These are phyloP conservation scores for Balansia obtecta DNA, from an alignment of 2,329 filamentous ascomycete genomes.

Conservation along the genomic window DNA sequence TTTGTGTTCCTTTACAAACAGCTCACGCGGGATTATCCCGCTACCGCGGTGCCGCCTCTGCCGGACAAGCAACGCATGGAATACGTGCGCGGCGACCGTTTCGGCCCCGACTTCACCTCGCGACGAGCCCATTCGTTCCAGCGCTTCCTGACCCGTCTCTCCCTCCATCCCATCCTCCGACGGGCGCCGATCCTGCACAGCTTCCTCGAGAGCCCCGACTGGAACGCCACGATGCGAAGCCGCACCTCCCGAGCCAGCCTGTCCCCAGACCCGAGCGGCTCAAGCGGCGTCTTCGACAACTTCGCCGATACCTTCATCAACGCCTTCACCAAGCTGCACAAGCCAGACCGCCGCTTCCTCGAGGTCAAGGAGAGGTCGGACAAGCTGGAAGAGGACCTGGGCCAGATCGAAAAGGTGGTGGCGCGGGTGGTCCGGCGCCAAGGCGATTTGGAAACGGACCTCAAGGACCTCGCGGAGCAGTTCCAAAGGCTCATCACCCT, in stretches of 20 bases:
- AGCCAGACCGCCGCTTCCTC: constrained; percentile 85
- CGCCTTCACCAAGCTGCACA: constrained; percentile 92
- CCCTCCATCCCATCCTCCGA: constrained; percentile 79
- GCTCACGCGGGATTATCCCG: constrained; percentile 75
- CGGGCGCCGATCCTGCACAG: constrained; percentile 70
- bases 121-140: constrained; percentile 82
- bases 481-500: constrained; percentile 87
- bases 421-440: constrained; percentile 80
- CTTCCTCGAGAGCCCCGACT: constrained; percentile 87
- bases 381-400: constrained; percentile 88
- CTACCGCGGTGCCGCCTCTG: constrained; percentile 83
- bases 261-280: constrained; percentile 30
- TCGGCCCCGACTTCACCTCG: constrained; percentile 82
- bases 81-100: constrained; percentile 92
- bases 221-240: constrained; percentile 90
- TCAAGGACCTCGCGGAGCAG: constrained; percentile 80
- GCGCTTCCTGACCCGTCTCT: constrained; percentile 76
- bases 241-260: constrained; percentile 54
- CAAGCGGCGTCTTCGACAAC: constrained; percentile 76
- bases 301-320: constrained; percentile 96
- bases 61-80: constrained; percentile 99
- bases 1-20: constrained; percentile 95
- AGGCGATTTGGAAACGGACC: constrained; percentile 75
- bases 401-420: constrained; percentile 91
- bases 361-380: constrained; percentile 87